phyloP scores from a whole-genome alignment of 176 grass and related monocot species.

The Bolboschoenus planiculmis region DNA sequence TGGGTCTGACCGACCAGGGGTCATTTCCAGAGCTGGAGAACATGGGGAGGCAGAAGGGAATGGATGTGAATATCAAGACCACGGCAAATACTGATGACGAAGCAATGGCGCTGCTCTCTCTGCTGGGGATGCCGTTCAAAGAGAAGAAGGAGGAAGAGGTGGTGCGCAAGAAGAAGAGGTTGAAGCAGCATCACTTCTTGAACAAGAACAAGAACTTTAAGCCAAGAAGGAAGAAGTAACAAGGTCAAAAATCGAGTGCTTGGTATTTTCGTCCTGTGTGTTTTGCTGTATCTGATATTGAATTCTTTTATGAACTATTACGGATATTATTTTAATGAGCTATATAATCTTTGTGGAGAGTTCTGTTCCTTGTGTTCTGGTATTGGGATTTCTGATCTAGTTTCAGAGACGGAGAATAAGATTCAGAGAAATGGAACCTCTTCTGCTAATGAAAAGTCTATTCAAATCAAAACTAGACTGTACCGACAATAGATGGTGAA shows the following conservation, averaged over 20 bases:
- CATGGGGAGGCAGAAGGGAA: slow-evolving; percentile 71
- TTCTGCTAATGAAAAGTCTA: neutral
- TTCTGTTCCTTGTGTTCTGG: neutral
- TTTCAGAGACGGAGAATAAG: neutral
- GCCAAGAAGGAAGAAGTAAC: slow-evolving; percentile 6
- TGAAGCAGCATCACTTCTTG: slow-evolving; percentile 62
- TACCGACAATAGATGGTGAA: neutral
- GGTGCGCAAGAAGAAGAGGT: slow-evolving; percentile 54
- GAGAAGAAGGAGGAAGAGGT: slow-evolving; percentile 31
- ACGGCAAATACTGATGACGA: slow-evolving; percentile 66
- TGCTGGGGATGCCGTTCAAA: slow-evolving; percentile 81
- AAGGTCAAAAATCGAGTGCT: neutral
- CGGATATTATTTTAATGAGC: neutral
- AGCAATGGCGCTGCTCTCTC: slow-evolving; percentile 43
- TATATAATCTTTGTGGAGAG: neutral
- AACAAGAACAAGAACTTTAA: slow-evolving; percentile 27
- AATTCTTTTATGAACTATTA: neutral
- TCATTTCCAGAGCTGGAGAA: slow-evolving; percentile 90
- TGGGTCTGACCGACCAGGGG: slow-evolving; percentile 64
- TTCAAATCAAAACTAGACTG: neutral
- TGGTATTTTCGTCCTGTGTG: neutral
- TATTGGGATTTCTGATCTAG: neutral
- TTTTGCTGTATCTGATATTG: neutral
- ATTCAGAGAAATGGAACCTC: neutral
- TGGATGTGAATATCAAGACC: slow-evolving; percentile 81